A percentile compares a stretch with the other conserved stretches of the same genome.
phyloP scores from a whole-genome alignment of 495 filamentous ascomycete genomes.

The Trichoderma parareesei region DNA sequence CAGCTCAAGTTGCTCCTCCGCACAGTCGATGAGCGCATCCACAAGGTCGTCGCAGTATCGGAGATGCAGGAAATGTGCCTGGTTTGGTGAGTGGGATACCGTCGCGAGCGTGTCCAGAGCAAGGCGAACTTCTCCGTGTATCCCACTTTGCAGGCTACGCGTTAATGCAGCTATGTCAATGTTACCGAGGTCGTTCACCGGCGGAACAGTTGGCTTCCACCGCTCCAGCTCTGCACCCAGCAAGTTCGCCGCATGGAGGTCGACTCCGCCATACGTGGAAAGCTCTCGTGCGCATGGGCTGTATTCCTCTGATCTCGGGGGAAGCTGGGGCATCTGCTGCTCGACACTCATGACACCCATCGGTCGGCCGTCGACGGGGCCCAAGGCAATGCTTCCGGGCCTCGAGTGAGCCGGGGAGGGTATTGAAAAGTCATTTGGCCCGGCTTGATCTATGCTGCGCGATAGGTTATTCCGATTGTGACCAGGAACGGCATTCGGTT shows the following conservation, averaged over 20 bases:
- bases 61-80: slow-evolving; percentile 47
- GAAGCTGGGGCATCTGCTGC: slow-evolving; percentile 17
- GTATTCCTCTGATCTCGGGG: slow-evolving; percentile 34
- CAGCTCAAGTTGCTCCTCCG: slow-evolving; percentile 73
- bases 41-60: slow-evolving; percentile 79
- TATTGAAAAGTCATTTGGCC: slow-evolving; percentile 31
- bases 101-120: slow-evolving; percentile 78
- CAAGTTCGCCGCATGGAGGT: slow-evolving; percentile 50
- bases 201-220: slow-evolving; percentile 64
- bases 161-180: slow-evolving; percentile 90
- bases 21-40: slow-evolving; percentile 82
- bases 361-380: slow-evolving; percentile 19
- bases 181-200: slow-evolving; percentile 68
- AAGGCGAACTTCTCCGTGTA: slow-evolving; percentile 77
- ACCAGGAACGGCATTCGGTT: slow-evolving; percentile 22
- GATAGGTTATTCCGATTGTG: slow-evolving; percentile 34
- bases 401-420: slow-evolving; percentile 34
- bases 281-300: slow-evolving; percentile 55
- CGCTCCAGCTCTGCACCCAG: slow-evolving; percentile 55
- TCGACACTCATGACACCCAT: background rate
- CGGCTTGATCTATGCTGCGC: slow-evolving; percentile 32
- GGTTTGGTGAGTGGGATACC: slow-evolving; percentile 53
- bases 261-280: slow-evolving; percentile 56
- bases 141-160: slow-evolving; percentile 85
- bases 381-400: slow-evolving; percentile 26